Evolutionary conservation across 2,329 filamentous ascomycete genomes (phyloP).

Genomic region (Dothiorella sarmentorum): DNA sequence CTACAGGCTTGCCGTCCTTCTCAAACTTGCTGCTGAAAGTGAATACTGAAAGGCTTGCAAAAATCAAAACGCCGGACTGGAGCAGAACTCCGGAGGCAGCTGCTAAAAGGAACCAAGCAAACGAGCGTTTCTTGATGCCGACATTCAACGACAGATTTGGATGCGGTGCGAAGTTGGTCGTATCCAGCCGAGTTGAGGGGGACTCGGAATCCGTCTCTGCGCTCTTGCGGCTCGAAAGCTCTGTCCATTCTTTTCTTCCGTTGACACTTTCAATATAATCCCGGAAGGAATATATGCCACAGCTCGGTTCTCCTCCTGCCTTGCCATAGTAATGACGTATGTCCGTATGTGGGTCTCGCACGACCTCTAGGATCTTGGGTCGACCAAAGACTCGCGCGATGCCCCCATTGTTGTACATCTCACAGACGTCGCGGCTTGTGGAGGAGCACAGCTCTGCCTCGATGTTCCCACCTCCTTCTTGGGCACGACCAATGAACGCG

Average conservation of each 20-base stretch:
- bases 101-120: neutral
- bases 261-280: no score
- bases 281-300: no score
- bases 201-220: neutral
- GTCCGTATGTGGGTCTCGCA: conserved; percentile 20
- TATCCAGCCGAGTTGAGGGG: neutral
- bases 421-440: conserved; percentile 39
- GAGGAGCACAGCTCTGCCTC: conserved; percentile 37
- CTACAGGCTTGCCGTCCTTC: neutral
- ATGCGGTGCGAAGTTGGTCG: neutral
- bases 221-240: no score
- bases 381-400: conserved; percentile 35
- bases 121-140: conserved; percentile 14
- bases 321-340: neutral
- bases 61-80: neutral
- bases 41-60: neutral
- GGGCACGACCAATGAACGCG: conserved; percentile 38
- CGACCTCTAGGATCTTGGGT: conserved; percentile 33
- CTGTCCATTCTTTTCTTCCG: no score
- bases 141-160: conserved; percentile 20
- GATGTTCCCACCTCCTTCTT: conserved; percentile 30
- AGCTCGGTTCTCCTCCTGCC: no score
- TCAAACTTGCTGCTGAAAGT: neutral
- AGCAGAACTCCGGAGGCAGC: neutral
- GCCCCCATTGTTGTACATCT: conserved; percentile 35